Conservation (phyloP, 2,329 filamentous ascomycete species). For the Exserohilum rostratum region DNA sequence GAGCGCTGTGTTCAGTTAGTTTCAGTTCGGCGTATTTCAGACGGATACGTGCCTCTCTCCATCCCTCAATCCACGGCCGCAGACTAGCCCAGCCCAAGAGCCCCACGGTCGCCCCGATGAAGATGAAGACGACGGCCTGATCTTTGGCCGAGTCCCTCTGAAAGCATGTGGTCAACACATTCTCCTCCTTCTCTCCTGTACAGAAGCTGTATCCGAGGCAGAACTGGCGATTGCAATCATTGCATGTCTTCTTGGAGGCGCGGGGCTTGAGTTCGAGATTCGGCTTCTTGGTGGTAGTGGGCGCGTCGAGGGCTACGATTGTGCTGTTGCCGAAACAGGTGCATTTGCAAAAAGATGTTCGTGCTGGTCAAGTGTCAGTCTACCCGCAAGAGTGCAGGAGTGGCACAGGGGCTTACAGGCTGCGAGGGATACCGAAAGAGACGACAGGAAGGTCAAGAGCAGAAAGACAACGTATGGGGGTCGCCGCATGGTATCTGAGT, state of each 20-base stretch:
- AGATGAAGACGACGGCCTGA: slow-evolving; percentile 68
- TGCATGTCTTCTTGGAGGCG: slow-evolving; percentile 59
- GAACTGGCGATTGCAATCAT: slow-evolving; percentile 71
- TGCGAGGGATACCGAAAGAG: slow-evolving; percentile 50
- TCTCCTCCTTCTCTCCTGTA: slow-evolving; percentile 65
- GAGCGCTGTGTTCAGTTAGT: slow-evolving; percentile 46
- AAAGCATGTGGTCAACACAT: slow-evolving; percentile 70
- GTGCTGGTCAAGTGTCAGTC: slow-evolving; percentile 43
- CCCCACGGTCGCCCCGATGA: slow-evolving; percentile 67
- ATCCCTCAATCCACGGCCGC: slow-evolving; percentile 64
- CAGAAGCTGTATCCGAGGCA: slow-evolving; percentile 68
- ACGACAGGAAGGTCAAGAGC: slow-evolving; percentile 38
- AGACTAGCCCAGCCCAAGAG: slow-evolving; percentile 65
- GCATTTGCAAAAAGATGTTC: slow-evolving; percentile 74
- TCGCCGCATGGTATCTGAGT: slow-evolving; percentile 27
- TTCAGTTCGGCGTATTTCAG: background rate
- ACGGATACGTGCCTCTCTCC: slow-evolving; percentile 55
- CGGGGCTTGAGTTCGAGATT: slow-evolving; percentile 24
- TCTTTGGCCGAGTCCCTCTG: slow-evolving; percentile 73
- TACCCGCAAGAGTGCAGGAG: background rate
- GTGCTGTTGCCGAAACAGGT: slow-evolving; percentile 71
- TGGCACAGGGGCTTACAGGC: slow-evolving; percentile 45
- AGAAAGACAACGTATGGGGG: slow-evolving; percentile 30
- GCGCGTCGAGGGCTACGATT: slow-evolving; percentile 67
- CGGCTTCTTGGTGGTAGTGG: slow-evolving; percentile 36